These are phyloP conservation scores for Trichophyton benhamiae DNA, from an alignment of 2,329 filamentous ascomycete genomes.

Conservation along the genomic window DNA sequence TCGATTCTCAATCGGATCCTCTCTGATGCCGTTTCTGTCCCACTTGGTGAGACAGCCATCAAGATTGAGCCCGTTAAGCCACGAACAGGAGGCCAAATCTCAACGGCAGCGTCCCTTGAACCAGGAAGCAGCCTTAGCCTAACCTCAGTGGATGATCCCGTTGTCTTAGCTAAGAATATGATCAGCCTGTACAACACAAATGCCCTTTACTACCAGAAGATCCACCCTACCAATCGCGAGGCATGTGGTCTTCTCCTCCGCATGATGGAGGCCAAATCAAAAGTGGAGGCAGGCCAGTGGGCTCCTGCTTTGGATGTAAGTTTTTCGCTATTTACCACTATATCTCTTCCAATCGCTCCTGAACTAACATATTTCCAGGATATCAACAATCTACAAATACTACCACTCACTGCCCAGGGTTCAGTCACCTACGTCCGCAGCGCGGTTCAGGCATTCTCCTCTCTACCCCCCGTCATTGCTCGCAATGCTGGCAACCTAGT, in stretches of 20 bases:
- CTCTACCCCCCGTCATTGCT: constrained; percentile 66
- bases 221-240: constrained; percentile 46
- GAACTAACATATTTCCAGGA: constrained; percentile 36
- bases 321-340: neutral
- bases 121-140: constrained; percentile 43
- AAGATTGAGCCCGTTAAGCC: constrained; percentile 71
- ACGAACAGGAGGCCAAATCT: constrained; percentile 31
- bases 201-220: constrained; percentile 48
- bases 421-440: constrained; percentile 68
- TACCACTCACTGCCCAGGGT: constrained; percentile 63
- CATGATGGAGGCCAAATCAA: constrained; percentile 48
- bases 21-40: constrained; percentile 65
- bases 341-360: neutral
- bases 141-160: constrained; percentile 55
- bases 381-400: constrained; percentile 62
- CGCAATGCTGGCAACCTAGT: constrained; percentile 83
- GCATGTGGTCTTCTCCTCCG: constrained; percentile 47
- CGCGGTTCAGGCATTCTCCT: constrained; percentile 68
- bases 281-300: constrained; percentile 48
- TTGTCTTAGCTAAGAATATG: constrained; percentile 51
- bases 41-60: constrained; percentile 69
- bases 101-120: constrained; percentile 36
- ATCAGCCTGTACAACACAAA: constrained; percentile 49
- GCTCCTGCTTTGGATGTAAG: constrained; percentile 53
- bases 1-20: constrained; percentile 78